A percentile compares a stretch with the other conserved stretches of the same genome.
Evolutionary conservation across 169 alveolate species (phyloP).

Genomic region (Plasmodium chabaudi): DNA sequence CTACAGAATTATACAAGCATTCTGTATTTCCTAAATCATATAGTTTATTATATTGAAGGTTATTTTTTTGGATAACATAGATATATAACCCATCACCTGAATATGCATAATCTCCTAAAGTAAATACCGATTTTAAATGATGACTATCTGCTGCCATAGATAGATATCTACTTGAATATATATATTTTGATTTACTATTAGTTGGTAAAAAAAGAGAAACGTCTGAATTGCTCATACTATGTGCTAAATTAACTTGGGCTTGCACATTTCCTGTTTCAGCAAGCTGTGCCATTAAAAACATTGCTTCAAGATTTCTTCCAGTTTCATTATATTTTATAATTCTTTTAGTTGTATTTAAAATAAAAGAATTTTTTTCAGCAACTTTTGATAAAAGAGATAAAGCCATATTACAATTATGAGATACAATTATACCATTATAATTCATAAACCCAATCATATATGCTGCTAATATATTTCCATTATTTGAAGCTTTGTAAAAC

Average conservation of each 20-base stretch:
- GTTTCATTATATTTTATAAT: constrained; percentile 66
- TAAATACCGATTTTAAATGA: constrained; percentile 43
- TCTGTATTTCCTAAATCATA: constrained; percentile 12
- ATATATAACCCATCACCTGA: constrained; percentile 51
- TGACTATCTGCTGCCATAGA: constrained; percentile 69
- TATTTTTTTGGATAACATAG: constrained; percentile 21
- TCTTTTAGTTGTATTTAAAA: constrained; percentile 49
- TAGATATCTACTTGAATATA: constrained; percentile 69
- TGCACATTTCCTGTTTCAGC: constrained; percentile 74
- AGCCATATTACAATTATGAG: constrained; percentile 58
- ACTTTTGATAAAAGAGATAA: constrained; percentile 54
- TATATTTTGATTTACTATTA: constrained; percentile 36
- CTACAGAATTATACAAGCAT: neutral
- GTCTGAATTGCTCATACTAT: constrained; percentile 4
- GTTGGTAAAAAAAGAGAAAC: constrained; percentile 54
- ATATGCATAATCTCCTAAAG: constrained; percentile 69
- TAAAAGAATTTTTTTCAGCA: constrained; percentile 50
- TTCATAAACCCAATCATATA: constrained; percentile 57
- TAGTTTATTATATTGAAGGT: constrained; percentile 1
- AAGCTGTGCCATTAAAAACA: constrained; percentile 55
- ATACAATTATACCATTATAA: constrained; percentile 56
- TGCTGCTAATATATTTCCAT: constrained; percentile 68
- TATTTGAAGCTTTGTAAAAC: constrained; percentile 59
- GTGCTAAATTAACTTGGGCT: constrained; percentile 36
- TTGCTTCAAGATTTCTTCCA: constrained; percentile 64